phyloP scores from a whole-genome alignment of 179 eudicot species.

The Heliamphora ciliata region DNA sequence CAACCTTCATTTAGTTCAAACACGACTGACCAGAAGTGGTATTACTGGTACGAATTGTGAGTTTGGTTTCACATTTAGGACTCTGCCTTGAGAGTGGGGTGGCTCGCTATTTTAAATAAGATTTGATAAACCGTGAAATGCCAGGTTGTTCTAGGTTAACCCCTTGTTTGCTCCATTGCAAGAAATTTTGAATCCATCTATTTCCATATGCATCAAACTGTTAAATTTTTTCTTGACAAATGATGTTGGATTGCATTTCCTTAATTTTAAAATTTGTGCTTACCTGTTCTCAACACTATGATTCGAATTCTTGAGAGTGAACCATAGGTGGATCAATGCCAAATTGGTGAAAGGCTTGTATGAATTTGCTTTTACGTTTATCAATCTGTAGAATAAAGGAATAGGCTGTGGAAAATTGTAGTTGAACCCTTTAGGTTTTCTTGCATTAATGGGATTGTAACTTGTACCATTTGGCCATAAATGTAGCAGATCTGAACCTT shows the following conservation, averaged over 20 bases:
- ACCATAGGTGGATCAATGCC: background rate
- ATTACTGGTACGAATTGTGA: too few relatives aligned
- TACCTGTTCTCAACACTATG: slow-evolving; percentile 2
- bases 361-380: background rate
- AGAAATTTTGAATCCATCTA: too few relatives aligned
- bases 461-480: background rate
- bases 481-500: background rate
- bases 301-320: background rate
- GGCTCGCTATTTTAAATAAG: too few relatives aligned
- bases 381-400: background rate
- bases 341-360: background rate
- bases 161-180: too few relatives aligned
- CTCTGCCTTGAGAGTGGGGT: too few relatives aligned
- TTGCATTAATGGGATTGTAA: background rate
- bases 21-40: too few relatives aligned
- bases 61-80: too few relatives aligned
- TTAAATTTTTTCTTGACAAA: background rate
- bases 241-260: background rate
- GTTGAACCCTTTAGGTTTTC: background rate
- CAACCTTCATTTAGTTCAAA: too few relatives aligned
- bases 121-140: too few relatives aligned
- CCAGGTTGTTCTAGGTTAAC: too few relatives aligned
- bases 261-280: background rate
- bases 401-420: background rate
- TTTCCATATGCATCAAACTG: background rate